These are phyloP conservation scores for Phytophthora cactorum DNA, from an alignment of 352 stramenopile species.

Conservation along the genomic window DNA sequence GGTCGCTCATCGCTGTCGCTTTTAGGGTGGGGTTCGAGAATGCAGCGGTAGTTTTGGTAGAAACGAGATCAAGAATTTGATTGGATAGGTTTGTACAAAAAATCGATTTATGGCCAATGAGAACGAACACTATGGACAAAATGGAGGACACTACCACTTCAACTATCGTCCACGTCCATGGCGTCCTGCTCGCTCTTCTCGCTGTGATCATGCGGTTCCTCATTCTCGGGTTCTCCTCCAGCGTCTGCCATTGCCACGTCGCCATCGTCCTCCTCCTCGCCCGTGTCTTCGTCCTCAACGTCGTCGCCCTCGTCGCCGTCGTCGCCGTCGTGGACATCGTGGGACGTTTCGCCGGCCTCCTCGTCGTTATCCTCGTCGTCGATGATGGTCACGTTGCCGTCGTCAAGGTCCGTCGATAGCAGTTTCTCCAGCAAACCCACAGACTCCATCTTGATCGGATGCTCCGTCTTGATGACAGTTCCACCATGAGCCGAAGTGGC, in stretches of 20 bases:
- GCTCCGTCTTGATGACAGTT: constrained; percentile 26
- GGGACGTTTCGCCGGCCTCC: constrained; percentile 20
- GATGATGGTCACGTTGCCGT: constrained; percentile 59
- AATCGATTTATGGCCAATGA: constrained; percentile 35
- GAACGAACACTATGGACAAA: constrained; percentile 4
- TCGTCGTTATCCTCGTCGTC: constrained; percentile 58
- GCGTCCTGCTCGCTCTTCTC: constrained; percentile 22
- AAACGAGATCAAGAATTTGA: constrained; percentile 6
- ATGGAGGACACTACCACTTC: constrained; percentile 24
- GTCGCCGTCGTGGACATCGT: constrained; percentile 15
- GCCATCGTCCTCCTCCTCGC: constrained; percentile 38
- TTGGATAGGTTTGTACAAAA: constrained; percentile 30
- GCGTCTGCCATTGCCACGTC: constrained; percentile 28
- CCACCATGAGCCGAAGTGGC: neutral
- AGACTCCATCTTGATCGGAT: constrained; percentile 36
- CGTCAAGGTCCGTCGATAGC: constrained; percentile 54
- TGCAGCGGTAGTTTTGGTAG: constrained; percentile 4
- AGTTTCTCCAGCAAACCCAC: constrained; percentile 56
- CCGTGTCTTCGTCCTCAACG: constrained; percentile 38
- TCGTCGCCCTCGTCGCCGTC: constrained; percentile 29
- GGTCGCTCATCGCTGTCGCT: constrained; percentile 70
- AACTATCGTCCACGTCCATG: constrained; percentile 48
- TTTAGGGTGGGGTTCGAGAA: constrained; percentile 7
- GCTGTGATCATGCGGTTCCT: constrained; percentile 13
- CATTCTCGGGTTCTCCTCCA: constrained; percentile 12